phyloP scores from a whole-genome alignment of 495 filamentous ascomycete species.

The Trichoderma virens region DNA sequence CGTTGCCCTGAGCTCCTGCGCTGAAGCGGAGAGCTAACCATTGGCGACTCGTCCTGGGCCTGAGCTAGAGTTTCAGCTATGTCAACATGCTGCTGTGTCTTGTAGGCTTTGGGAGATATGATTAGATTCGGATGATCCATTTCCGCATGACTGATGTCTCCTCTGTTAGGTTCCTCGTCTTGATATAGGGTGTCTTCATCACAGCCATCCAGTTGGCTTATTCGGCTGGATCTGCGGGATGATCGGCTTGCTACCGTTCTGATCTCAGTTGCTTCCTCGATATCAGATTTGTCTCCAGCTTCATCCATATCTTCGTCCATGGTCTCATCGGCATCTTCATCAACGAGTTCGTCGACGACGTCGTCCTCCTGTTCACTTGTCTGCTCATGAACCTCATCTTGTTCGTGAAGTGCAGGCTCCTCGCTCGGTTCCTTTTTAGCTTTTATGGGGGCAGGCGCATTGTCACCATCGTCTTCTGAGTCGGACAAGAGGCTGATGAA shows the following conservation, averaged over 20 bases:
- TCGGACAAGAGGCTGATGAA: constrained; percentile 33
- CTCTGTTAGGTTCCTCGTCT: not conserved
- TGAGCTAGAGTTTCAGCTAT: not conserved
- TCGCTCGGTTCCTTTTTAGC: not conserved
- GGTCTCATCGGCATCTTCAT: constrained; percentile 17
- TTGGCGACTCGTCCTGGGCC: not conserved
- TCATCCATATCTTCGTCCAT: constrained; percentile 15
- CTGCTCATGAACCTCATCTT: not conserved
- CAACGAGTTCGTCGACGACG: not conserved
- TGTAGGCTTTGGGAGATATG: not conserved
- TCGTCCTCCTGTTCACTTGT: constrained; percentile 13
- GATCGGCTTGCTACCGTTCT: not conserved
- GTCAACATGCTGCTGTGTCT: not conserved
- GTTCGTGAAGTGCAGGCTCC: not conserved
- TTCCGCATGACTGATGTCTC: not conserved
- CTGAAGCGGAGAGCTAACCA: not conserved
- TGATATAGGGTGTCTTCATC: not conserved
- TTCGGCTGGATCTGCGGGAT: not conserved
- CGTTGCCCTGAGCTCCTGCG: not conserved
- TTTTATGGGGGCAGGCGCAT: not conserved
- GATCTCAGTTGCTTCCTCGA: not conserved
- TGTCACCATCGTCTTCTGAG: constrained; percentile 23
- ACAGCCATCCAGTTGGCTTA: not conserved
- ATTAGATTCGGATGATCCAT: constrained; percentile 3
- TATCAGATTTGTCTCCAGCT: constrained; percentile 8